Conservation (phyloP, 2,329 filamentous ascomycete species). For the Colletotrichum shisoi region DNA sequence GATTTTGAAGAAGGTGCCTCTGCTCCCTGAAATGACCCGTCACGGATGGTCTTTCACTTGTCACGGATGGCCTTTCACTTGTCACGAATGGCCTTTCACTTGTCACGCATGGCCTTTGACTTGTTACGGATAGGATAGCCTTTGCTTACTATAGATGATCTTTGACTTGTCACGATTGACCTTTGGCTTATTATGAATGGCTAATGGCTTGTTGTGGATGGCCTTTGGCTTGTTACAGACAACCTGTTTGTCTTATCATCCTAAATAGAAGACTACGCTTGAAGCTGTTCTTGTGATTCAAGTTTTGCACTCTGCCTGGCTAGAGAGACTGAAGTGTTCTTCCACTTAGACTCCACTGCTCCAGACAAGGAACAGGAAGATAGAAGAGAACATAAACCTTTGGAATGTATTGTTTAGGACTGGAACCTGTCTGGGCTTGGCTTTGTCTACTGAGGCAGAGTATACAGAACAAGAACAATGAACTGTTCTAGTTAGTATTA, state of each 20-base stretch:
- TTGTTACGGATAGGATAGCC: too few species aligned
- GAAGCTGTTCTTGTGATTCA: too few species aligned
- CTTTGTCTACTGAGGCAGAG: too few species aligned
- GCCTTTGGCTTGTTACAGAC: neutral
- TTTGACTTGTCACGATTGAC: neutral
- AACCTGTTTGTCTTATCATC: neutral
- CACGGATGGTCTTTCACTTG: neutral
- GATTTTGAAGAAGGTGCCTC: neutral
- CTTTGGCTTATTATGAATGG: neutral
- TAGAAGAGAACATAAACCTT: too few species aligned
- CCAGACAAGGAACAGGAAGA: too few species aligned
- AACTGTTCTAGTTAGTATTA: too few species aligned
- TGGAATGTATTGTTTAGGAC: too few species aligned
- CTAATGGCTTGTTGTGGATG: neutral
- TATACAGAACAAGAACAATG: too few species aligned
- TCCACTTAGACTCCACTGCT: too few species aligned
- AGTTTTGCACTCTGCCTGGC: too few species aligned
- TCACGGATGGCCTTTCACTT: neutral
- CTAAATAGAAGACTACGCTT: neutral
- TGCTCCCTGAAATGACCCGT: neutral
- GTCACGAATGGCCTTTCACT: neutral
- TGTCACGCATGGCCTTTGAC: neutral
- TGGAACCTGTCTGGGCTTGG: too few species aligned
- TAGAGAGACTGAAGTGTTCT: too few species aligned
- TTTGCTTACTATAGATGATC: neutral